Evolutionary conservation across 2,329 filamentous ascomycete genomes (phyloP), one percentile per base, ranked within the genome.

Genomic region (Fusarium albidum): DNA sequence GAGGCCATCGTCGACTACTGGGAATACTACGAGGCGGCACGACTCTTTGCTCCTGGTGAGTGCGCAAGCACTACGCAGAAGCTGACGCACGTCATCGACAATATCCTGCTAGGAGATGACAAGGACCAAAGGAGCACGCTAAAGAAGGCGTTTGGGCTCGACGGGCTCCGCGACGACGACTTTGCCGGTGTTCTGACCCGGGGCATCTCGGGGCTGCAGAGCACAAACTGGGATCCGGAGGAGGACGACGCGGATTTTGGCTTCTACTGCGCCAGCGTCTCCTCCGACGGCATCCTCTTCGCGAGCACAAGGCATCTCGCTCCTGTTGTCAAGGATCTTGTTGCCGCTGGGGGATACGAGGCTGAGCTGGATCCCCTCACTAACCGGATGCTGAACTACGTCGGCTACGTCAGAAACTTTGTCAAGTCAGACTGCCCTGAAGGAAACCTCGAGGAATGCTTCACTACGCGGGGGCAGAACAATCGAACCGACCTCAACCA

Each of bases 1-100:
- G 83, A 84, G 53, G 90, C 90, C 4, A 89, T 95, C 49, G 86
- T 85, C 60, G 90, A 95, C 63, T 94, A 87, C 72, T 94, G 90
- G 81, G 69, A 82, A 64, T 85, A 85, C 62, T 79, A 71, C 33
- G 80, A 83, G 62, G 82, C 80, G 1, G 77, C 78, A 0, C 75
- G 78, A 2, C 67, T 78, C 11, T 84, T 74, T 49, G 75, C 75
- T 0, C 82, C 82, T 64, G 72, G 79, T 0, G 81, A 83, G 27
- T 95, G 91, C 67, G 81, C 92, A 29, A 73, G 77, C 1, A 80
- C 81, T 2, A 87, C 86, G 0, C 85, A 89, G 67, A 86, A 77
- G 55, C 65, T 84, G 10, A 81, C 78, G 1, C 70, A 80, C 37
- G 68, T 81, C 6, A 68, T 83, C 17, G 82, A 85, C 66, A 78